phyloP scores from a whole-genome alignment of 805 yeast species.

The Candida boleticola region DNA sequence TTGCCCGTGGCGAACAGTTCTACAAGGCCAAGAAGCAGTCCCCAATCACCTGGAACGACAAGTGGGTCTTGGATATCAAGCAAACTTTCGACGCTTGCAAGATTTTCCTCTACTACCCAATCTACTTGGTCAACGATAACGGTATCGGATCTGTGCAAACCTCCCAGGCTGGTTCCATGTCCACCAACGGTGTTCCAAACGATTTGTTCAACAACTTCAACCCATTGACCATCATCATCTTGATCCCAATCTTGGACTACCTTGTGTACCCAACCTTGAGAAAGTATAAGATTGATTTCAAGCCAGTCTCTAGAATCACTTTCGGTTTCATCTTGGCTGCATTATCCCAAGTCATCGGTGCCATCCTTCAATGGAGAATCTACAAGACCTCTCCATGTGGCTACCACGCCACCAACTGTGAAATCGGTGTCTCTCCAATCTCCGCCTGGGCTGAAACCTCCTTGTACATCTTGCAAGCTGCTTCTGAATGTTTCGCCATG shows the following conservation, averaged over 20 bases:
- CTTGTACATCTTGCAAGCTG: constrained; percentile 43
- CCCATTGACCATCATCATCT: constrained; percentile 52
- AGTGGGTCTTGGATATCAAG: constrained; percentile 46
- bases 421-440: constrained; percentile 23
- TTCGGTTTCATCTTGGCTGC: constrained; percentile 50
- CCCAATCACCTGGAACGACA: constrained; percentile 41
- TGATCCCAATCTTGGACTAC: constrained; percentile 50
- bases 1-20: constrained; percentile 38
- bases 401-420: constrained; percentile 40
- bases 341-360: constrained; percentile 47
- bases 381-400: constrained; percentile 55
- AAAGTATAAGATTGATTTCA: constrained; percentile 38
- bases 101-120: constrained; percentile 42
- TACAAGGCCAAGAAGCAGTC: constrained; percentile 25
- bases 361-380: constrained; percentile 47
- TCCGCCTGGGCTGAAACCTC: constrained; percentile 27
- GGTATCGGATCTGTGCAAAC: constrained; percentile 49
- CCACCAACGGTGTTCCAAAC: constrained; percentile 52
- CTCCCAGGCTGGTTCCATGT: constrained; percentile 55
- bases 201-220: constrained; percentile 55
- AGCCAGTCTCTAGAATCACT: constrained; percentile 43
- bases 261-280: constrained; percentile 46
- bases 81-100: constrained; percentile 45
- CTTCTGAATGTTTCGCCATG: constrained; percentile 52
- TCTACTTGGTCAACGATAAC: constrained; percentile 41